phyloP scores from a whole-genome alignment of 768 basidiomycete species.

The Leccinellum albellum region DNA sequence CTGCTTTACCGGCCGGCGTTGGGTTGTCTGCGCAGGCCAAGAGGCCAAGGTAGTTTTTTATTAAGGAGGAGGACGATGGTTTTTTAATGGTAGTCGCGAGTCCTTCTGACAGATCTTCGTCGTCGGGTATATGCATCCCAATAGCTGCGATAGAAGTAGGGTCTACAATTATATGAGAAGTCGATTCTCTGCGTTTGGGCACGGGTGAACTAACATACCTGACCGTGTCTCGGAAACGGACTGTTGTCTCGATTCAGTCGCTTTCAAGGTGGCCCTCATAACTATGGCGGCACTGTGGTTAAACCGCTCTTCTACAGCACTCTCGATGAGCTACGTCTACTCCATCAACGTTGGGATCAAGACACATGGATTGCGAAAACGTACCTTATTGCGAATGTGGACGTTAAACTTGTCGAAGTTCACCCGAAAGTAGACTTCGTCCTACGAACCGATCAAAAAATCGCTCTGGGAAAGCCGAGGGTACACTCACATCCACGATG shows the following conservation, averaged over 20 bases:
- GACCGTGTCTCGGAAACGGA: conserved; percentile 60
- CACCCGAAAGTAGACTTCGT: conserved; percentile 74
- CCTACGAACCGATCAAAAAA: conserved; percentile 38
- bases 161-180: conserved; percentile 37
- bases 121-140: conserved; percentile 58
- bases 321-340: conserved; percentile 62
- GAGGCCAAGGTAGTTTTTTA: conserved; percentile 81
- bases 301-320: conserved; percentile 73
- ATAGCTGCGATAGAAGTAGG: conserved; percentile 66
- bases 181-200: background rate
- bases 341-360: conserved; percentile 11
- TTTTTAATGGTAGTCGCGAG: conserved; percentile 56
- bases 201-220: conserved; percentile 37
- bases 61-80: conserved; percentile 49
- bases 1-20: conserved; percentile 61
- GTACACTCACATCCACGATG: conserved; percentile 60
- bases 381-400: conserved; percentile 81
- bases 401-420: conserved; percentile 88
- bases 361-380: conserved; percentile 16
- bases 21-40: conserved; percentile 82
- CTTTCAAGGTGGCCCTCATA: conserved; percentile 65
- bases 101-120: conserved; percentile 57
- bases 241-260: conserved; percentile 62
- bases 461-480: background rate
- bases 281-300: conserved; percentile 73